Evolutionary conservation across 495 filamentous ascomycete genomes (phyloP).

Genomic region (Aspergillus haitiensis): DNA sequence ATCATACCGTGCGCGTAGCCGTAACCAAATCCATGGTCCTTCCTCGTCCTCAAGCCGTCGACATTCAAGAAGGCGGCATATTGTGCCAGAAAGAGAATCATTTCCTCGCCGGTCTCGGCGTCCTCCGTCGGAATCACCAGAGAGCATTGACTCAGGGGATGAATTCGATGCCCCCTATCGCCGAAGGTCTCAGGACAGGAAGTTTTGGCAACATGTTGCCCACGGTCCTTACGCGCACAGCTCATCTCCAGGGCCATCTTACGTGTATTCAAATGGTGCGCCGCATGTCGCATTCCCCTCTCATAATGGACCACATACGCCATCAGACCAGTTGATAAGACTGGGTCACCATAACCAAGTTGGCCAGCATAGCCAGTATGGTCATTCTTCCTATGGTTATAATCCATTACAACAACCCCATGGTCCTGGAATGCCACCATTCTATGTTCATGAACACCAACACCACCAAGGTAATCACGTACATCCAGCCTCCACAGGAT

Average conservation of each 20-base stretch:
- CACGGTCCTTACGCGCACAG: constrained; percentile 49
- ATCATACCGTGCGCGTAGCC: constrained; percentile 41
- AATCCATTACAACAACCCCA: constrained; percentile 38
- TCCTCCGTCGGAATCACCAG: constrained; percentile 53
- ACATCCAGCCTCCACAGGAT: constrained; percentile 28
- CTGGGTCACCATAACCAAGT: constrained; percentile 41
- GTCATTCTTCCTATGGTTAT: constrained; percentile 41
- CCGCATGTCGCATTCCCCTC: constrained; percentile 29
- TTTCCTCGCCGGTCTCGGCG: constrained; percentile 44
- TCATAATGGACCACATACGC: constrained; percentile 31
- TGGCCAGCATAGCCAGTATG: constrained; percentile 36
- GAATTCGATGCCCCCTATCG: constrained; percentile 44
- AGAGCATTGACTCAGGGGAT: constrained; percentile 54
- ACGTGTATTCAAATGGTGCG: constrained; percentile 34
- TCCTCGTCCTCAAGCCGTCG: constrained; percentile 46
- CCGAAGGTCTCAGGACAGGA: constrained; percentile 39
- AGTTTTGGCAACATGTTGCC: constrained; percentile 37
- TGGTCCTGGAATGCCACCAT: constrained; percentile 36
- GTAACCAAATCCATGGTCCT: constrained; percentile 41
- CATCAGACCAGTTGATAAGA: constrained; percentile 44
- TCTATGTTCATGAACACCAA: constrained; percentile 39
- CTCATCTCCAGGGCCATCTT: constrained; percentile 46
- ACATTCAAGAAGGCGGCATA: constrained; percentile 43
- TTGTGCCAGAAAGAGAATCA: constrained; percentile 39
- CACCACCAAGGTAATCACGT: constrained; percentile 33